phyloP scores from a whole-genome alignment of 2,329 filamentous ascomycete genomes.

The Arthroderma sp. region DNA sequence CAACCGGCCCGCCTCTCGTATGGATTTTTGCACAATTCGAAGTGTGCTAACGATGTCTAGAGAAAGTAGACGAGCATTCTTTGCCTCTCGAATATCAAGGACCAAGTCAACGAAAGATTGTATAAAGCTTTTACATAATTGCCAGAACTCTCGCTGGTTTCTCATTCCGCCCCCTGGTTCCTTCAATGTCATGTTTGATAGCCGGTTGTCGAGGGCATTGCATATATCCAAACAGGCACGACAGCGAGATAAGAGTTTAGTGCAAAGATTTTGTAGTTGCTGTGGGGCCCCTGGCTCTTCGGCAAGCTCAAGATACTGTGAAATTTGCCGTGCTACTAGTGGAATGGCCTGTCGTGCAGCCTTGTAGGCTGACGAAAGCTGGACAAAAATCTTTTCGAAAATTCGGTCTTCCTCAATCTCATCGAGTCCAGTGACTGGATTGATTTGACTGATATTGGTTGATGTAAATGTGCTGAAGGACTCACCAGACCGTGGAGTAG shows the following conservation, averaged over 20 bases:
- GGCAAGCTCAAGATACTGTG: slow-evolving; percentile 49
- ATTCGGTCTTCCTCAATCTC: slow-evolving; percentile 62
- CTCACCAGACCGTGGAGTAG: slow-evolving; percentile 72
- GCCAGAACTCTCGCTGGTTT: slow-evolving; percentile 48
- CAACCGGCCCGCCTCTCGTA: slow-evolving; percentile 64
- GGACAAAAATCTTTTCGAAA: slow-evolving; percentile 72
- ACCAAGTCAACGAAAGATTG: slow-evolving; percentile 36
- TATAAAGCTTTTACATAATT: slow-evolving; percentile 52
- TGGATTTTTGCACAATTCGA: slow-evolving; percentile 65
- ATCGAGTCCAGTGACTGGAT: slow-evolving; percentile 47
- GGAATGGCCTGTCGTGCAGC: slow-evolving; percentile 61
- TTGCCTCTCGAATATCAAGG: slow-evolving; percentile 34
- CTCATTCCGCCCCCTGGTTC: slow-evolving; percentile 58
- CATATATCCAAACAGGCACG: slow-evolving; percentile 58
- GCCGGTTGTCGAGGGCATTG: slow-evolving; percentile 55
- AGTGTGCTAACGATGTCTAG: slow-evolving; percentile 61
- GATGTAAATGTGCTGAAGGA: slow-evolving; percentile 49
- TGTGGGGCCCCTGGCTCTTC: slow-evolving; percentile 48
- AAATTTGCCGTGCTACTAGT: slow-evolving; percentile 53
- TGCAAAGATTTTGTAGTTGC: slow-evolving; percentile 53
- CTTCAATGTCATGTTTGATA: slow-evolving; percentile 71
- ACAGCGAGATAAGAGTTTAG: slow-evolving; percentile 57
- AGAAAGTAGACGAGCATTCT: slow-evolving; percentile 37
- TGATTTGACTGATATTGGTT: slow-evolving; percentile 37
- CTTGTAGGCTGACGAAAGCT: slow-evolving; percentile 60